Conservation (phyloP, 192 early-diverging fungal species). For the Coemansia sp. region DNA sequence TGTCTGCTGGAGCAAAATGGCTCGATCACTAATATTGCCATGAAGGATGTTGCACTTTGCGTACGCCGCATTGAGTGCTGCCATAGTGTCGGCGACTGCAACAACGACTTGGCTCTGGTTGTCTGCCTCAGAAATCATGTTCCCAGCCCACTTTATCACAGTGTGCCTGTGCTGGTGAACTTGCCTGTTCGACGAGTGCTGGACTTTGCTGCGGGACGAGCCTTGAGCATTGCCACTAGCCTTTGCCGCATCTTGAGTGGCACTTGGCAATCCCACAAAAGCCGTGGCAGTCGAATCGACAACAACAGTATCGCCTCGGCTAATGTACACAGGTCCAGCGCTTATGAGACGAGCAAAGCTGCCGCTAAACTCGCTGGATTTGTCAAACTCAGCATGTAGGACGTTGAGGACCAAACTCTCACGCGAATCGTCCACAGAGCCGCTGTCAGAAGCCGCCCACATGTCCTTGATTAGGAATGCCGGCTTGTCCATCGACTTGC, state of each 20-base stretch:
- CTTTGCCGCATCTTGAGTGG: not conserved
- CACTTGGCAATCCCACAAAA: not conserved
- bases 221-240: too few relatives aligned
- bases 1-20: not conserved
- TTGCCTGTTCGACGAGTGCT: not conserved
- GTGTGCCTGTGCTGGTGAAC: too few relatives aligned
- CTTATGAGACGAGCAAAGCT: not conserved
- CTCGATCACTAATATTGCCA: not conserved
- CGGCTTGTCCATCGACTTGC: not conserved
- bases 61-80: not conserved
- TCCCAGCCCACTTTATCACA: too few relatives aligned
- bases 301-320: not conserved
- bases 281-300: not conserved
- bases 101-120: slow-evolving; percentile 1
- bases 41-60: not conserved
- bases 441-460: too few relatives aligned
- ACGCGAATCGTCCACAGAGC: too few relatives aligned
- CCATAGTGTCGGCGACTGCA: not conserved
- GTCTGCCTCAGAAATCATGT: too few relatives aligned
- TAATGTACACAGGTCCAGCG: not conserved
- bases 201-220: too few relatives aligned
- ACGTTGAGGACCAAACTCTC: not conserved
- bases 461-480: too few relatives aligned
- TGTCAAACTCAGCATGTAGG: not conserved
- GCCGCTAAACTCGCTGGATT: not conserved